Evolutionary conservation across 2,329 filamentous ascomycete genomes (phyloP).

Genomic region (Pleurostoma richardsiae): DNA sequence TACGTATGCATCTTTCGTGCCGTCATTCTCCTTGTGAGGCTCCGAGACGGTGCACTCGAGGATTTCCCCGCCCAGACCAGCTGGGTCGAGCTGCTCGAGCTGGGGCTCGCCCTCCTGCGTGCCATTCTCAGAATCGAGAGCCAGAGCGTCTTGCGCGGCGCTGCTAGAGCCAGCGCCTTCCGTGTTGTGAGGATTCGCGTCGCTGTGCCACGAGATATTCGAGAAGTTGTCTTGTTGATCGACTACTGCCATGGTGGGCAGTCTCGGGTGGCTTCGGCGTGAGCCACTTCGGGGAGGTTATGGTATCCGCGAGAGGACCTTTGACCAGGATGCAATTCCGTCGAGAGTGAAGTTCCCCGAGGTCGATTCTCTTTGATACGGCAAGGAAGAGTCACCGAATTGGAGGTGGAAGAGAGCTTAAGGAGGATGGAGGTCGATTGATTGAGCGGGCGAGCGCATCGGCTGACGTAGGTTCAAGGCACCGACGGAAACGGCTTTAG

Average conservation of each 20-base stretch:
- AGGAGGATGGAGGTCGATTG: too few species aligned
- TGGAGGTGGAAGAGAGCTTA: too few species aligned
- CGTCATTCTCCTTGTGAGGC: constrained; percentile 92
- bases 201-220: constrained; percentile 72
- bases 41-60: constrained; percentile 79
- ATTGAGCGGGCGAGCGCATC: too few species aligned
- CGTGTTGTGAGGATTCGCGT: constrained; percentile 33
- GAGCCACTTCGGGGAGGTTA: too few species aligned
- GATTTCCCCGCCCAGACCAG: constrained; percentile 63
- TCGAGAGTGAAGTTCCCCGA: too few species aligned
- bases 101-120: constrained; percentile 38
- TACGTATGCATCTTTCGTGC: constrained; percentile 93
- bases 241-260: constrained; percentile 35
- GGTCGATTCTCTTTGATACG: too few species aligned
- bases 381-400: too few species aligned
- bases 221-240: constrained; percentile 73
- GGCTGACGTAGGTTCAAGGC: too few species aligned
- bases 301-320: too few species aligned
- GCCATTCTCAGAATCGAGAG: constrained; percentile 34
- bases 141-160: constrained; percentile 25
- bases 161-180: constrained; percentile 21
- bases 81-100: constrained; percentile 51
- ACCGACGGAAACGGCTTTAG: too few species aligned
- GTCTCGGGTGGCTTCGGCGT: background rate
- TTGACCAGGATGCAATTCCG: too few species aligned